phyloP scores from a whole-genome alignment of 257 asterid genomes.

The Cordia subcordata region DNA sequence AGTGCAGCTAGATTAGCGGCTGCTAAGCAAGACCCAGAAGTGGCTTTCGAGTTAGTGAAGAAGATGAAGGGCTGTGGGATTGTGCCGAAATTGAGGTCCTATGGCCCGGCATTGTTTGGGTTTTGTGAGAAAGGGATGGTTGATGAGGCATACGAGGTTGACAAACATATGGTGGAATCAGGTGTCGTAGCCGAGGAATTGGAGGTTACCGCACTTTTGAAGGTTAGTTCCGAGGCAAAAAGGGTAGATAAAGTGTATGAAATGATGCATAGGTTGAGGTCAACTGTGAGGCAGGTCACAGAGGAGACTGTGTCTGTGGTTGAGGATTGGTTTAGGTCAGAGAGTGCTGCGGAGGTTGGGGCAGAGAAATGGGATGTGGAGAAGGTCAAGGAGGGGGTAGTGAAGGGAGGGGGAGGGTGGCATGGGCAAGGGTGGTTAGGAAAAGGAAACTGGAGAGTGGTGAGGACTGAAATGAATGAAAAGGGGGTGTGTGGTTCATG shows the following conservation, averaged over 20 bases:
- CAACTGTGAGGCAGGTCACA: slow-evolving; percentile 74
- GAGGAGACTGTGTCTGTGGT: slow-evolving; percentile 65
- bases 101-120: slow-evolving; percentile 84
- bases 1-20: slow-evolving; percentile 90
- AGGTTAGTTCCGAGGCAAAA: slow-evolving; percentile 50
- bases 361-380: slow-evolving; percentile 55
- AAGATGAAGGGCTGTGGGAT: slow-evolving; percentile 64
- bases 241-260: slow-evolving; percentile 75
- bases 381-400: slow-evolving; percentile 62
- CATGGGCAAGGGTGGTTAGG: slow-evolving; percentile 99
- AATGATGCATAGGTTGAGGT: slow-evolving; percentile 83
- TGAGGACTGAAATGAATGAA: slow-evolving; percentile 53
- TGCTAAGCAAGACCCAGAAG: slow-evolving; percentile 66
- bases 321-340: slow-evolving; percentile 79
- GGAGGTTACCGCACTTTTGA: slow-evolving; percentile 75
- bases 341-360: slow-evolving; percentile 57
- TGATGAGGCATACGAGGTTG: slow-evolving; percentile 77
- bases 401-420: slow-evolving; percentile 99
- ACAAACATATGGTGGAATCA: slow-evolving; percentile 69
- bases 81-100: slow-evolving; percentile 77
- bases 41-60: slow-evolving; percentile 80
- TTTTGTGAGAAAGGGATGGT: slow-evolving; percentile 65
- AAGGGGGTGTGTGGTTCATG: slow-evolving; percentile 70
- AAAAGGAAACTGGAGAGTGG: slow-evolving; percentile 74
- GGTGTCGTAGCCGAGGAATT: slow-evolving; percentile 72